Conservation (phyloP, 164 flowering plant genomes). For the Saururus chinensis region DNA sequence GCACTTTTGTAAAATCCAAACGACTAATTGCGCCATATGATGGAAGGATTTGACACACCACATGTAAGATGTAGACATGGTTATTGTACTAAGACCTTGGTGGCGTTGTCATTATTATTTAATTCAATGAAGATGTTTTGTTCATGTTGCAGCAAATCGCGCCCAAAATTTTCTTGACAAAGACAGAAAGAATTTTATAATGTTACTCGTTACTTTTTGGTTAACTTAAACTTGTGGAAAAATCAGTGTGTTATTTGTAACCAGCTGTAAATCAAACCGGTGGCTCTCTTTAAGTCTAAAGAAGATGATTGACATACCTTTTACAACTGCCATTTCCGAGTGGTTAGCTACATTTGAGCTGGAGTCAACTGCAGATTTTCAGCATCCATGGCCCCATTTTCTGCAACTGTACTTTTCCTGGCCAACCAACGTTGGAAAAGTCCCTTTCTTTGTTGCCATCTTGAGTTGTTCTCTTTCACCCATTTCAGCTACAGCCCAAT, state of each 20-base stretch:
- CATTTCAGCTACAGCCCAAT: not conserved
- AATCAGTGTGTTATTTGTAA: slow-evolving; percentile 24
- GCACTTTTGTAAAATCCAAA: slow-evolving; percentile 24
- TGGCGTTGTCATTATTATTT: not conserved
- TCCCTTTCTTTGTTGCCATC: slow-evolving; percentile 3
- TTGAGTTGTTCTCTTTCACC: not conserved
- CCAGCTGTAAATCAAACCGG: slow-evolving; percentile 58
- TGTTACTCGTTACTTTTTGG: slow-evolving; percentile 7
- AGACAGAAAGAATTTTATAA: not conserved
- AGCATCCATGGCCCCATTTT: slow-evolving; percentile 13
- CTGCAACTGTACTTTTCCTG: slow-evolving; percentile 10
- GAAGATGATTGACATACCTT: slow-evolving; percentile 12
- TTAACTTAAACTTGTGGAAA: slow-evolving; percentile 20
- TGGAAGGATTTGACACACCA: slow-evolving; percentile 15
- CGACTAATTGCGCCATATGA: slow-evolving; percentile 30
- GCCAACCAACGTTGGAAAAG: slow-evolving; percentile 9
- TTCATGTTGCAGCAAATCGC: not conserved
- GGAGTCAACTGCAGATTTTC: slow-evolving; percentile 23
- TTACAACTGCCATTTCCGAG: slow-evolving; percentile 1
- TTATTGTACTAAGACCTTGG: not conserved
- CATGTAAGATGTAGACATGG: slow-evolving; percentile 27
- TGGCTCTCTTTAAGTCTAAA: slow-evolving; percentile 15
- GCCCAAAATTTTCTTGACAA: not conserved
- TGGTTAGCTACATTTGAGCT: slow-evolving; percentile 13
- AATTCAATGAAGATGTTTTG: not conserved